These are phyloP conservation scores for Penicillium hordei DNA, from an alignment of 2,329 filamentous ascomycete species.

Conservation along the genomic window DNA sequence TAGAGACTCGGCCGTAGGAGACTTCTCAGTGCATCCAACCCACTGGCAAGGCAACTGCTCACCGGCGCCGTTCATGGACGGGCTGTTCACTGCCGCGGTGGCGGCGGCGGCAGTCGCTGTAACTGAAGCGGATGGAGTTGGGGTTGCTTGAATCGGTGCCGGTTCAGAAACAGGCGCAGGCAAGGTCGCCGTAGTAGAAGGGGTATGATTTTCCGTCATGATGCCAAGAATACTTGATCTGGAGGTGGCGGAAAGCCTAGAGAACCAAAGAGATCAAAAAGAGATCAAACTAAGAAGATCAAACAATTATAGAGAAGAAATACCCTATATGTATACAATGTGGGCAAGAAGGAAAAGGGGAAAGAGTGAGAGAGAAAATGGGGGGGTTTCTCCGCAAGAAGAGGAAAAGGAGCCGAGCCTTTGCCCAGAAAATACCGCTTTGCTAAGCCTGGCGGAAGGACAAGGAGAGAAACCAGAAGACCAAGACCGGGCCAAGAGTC, in stretches of 20 bases:
- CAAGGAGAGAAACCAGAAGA: slow-evolving; percentile 28
- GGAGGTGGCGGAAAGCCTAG: slow-evolving; percentile 33
- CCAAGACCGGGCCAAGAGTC: slow-evolving; percentile 40
- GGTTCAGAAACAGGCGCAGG: slow-evolving; percentile 30
- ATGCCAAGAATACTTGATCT: slow-evolving; percentile 41
- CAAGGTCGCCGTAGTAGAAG: slow-evolving; percentile 26
- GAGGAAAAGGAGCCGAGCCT: slow-evolving; percentile 32
- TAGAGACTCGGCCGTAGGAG: slow-evolving; percentile 58
- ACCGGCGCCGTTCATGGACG: slow-evolving; percentile 33
- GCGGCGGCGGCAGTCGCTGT: slow-evolving; percentile 39
- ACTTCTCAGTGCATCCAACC: slow-evolving; percentile 62
- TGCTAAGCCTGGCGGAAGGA: slow-evolving; percentile 35
- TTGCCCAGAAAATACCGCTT: slow-evolving; percentile 38
- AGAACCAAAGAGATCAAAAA: slow-evolving; percentile 14
- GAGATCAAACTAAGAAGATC: slow-evolving; percentile 8
- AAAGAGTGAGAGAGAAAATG: not conserved
- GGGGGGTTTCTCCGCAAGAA: slow-evolving; percentile 14
- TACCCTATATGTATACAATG: slow-evolving; percentile 1
- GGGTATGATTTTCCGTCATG: slow-evolving; percentile 41
- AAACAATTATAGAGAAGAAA: not conserved
- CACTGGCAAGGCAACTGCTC: slow-evolving; percentile 58
- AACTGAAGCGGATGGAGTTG: slow-evolving; percentile 32
- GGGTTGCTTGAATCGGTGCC: slow-evolving; percentile 23
- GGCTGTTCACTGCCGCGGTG: slow-evolving; percentile 38
- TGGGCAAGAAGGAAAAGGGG: slow-evolving; percentile 11